Evolutionary conservation across 2,329 filamentous ascomycete species (phyloP), one percentile per base, ranked within the genome.

Genomic region (Diatrype stigma): DNA sequence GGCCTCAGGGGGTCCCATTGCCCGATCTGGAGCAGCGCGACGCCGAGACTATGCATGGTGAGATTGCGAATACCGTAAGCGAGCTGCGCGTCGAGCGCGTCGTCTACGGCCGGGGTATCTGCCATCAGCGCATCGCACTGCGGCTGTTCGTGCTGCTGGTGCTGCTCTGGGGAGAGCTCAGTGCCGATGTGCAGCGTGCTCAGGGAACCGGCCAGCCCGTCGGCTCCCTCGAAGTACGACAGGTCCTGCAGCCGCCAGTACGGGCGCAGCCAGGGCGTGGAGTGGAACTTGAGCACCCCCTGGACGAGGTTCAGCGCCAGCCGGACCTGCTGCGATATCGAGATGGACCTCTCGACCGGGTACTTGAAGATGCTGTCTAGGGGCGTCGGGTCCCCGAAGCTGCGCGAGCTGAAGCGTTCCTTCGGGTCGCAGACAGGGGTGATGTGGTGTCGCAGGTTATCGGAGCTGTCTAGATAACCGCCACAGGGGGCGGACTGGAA

Each of bases 11-110:
- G 16, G 12, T 52, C 42, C 61, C 57, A 61, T 6, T 55, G 54
- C 3, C 59, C 62, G 19, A 66, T 66, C 42, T 65, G 61, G 1
- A 65, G 54, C 16, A 65, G 47, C 2, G 60, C 61, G 0, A 61
- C 60, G 1, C 64, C 64, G 2, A 66, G 60, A 22, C 61, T 62
- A 45, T 61, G 54, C 16, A 65, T 49, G 2, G 61, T 57, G 34
- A 62, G 37, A 45, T 63, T 65, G 6, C 59, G 51, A 16, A 64
- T 60, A 0, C 58, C 61, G 35, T 49, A 57, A 0, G 47, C n/a
- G 4, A 55, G 45, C 19, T 53, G 50, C 10, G 55, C 52, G 1
- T 59, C 51, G 6, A 51, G 30, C 8, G 50, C 50, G 34, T 28
- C 37, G 44, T 19, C 42, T 35, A 35, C 16, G 16, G n/a, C 1